Conservation (phyloP, 768 basidiomycete genomes). For the Tylopilus sp. region DNA sequence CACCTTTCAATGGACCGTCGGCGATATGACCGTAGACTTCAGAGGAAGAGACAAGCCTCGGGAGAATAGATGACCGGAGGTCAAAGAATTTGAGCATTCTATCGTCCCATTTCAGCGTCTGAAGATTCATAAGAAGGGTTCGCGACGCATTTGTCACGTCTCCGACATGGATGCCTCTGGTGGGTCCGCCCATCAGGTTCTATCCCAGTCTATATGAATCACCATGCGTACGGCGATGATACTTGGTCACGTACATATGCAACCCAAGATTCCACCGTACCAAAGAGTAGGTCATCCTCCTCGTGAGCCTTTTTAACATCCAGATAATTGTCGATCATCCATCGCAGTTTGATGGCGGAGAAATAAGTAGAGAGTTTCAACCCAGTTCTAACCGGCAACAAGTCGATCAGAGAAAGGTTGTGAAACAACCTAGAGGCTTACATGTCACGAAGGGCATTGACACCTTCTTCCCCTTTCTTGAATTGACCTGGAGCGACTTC, state of each 20-base stretch:
- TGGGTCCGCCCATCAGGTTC: conserved; percentile 81
- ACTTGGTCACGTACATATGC: conserved; percentile 60
- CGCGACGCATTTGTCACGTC: conserved; percentile 97
- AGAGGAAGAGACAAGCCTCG: conserved; percentile 84
- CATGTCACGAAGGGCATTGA: conserved; percentile 64
- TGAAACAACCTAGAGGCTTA: conserved; percentile 33
- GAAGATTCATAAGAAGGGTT: conserved; percentile 85
- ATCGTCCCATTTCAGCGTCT: conserved; percentile 78
- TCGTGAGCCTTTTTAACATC: conserved; percentile 78
- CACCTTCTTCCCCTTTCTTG: conserved; percentile 68
- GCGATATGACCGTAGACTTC: conserved; percentile 85
- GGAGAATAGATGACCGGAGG: conserved; percentile 72
- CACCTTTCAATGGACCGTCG: conserved; percentile 62
- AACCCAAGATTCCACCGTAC: conserved; percentile 97
- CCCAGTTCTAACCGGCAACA: conserved; percentile 59
- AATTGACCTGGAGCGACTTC: conserved; percentile 62
- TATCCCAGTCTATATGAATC: conserved; percentile 27
- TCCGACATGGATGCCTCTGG: conserved; percentile 72
- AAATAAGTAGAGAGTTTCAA: conserved; percentile 97
- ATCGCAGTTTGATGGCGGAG: conserved; percentile 92
- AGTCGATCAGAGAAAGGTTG: neutral
- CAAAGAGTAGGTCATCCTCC: conserved; percentile 79
- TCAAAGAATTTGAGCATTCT: conserved; percentile 85
- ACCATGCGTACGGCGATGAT: neutral
- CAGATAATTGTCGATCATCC: conserved; percentile 90